These are phyloP conservation scores for Xylona heveae DNA, from an alignment of 495 filamentous ascomycete species.

Conservation along the genomic window DNA sequence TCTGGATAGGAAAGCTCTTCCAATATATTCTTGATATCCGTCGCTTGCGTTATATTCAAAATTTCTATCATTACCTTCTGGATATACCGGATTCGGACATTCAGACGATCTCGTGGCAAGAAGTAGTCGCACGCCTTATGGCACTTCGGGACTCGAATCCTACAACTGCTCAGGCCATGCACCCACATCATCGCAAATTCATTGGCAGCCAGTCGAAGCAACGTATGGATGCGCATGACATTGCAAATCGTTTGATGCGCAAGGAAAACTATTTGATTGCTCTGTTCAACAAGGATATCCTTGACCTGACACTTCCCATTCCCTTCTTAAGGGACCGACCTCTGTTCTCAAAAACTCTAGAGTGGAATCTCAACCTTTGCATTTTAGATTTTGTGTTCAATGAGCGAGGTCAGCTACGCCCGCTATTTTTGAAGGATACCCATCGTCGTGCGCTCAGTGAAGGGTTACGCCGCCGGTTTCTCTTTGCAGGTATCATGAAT, in stretches of 20 bases:
- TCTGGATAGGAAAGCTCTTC: conserved; percentile 63
- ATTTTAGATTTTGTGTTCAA: conserved; percentile 91
- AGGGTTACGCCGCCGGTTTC: conserved; percentile 50
- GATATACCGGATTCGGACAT: conserved; percentile 80
- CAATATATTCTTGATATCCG: conserved; percentile 56
- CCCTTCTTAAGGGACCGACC: conserved; percentile 64
- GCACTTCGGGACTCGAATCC: conserved; percentile 69
- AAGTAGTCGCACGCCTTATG: conserved; percentile 79
- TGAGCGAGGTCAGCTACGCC: conserved; percentile 60
- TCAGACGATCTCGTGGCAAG: conserved; percentile 92
- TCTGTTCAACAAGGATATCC: conserved; percentile 83
- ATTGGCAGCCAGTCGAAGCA: conserved; percentile 79
- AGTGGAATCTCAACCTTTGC: conserved; percentile 76
- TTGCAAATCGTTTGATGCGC: conserved; percentile 92
- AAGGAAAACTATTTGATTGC: conserved; percentile 94
- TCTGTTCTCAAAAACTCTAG: conserved; percentile 57
- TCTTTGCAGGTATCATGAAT: conserved; percentile 68
- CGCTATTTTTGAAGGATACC: conserved; percentile 61
- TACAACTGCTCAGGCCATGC: conserved; percentile 48
- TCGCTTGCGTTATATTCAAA: conserved; percentile 54
- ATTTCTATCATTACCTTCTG: conserved; percentile 75
- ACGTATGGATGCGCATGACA: conserved; percentile 87
- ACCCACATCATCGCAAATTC: conserved; percentile 38
- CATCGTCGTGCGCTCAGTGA: conserved; percentile 61
- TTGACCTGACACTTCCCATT: conserved; percentile 68